A percentile compares a stretch with the other conserved stretches of the same genome.
Evolutionary conservation across 257 asterid species (phyloP).

Genomic region (Jasminum sambac): DNA sequence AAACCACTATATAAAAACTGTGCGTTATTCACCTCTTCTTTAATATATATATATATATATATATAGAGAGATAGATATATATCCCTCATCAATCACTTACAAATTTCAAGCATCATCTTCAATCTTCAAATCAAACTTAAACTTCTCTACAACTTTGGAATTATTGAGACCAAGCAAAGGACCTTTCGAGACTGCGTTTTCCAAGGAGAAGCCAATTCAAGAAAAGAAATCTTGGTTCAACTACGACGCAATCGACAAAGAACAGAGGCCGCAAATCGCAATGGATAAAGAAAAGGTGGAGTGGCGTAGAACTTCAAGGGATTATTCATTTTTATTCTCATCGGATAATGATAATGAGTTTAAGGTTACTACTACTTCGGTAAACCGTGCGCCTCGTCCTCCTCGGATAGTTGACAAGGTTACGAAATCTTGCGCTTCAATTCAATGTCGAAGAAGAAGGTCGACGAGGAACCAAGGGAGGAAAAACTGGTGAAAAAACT

Average conservation of each 20-base stretch:
- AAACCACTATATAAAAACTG: no score
- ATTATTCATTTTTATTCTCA: slow-evolving; percentile 17
- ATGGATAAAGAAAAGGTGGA: neutral
- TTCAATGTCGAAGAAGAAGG: neutral
- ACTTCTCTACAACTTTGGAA: no score
- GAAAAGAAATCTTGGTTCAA: neutral
- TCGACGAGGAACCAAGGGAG: neutral
- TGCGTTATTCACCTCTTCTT: no score
- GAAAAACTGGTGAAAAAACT: neutral
- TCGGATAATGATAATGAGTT: neutral
- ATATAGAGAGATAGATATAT: no score
- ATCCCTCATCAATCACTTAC: no score
- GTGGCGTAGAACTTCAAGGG: slow-evolving; percentile 1
- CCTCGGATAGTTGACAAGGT: neutral
- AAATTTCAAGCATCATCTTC: no score
- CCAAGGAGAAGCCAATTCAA: neutral
- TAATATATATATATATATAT: no score
- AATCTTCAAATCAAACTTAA: no score
- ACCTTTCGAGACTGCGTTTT: neutral
- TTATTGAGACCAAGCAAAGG: neutral
- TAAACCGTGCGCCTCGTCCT: neutral
- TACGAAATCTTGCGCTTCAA: neutral
- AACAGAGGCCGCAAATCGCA: neutral
- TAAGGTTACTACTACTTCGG: neutral
- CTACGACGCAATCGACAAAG: neutral